Evolutionary conservation across 2,329 filamentous ascomycete species (phyloP).

Genomic region (Moelleriella libera): DNA sequence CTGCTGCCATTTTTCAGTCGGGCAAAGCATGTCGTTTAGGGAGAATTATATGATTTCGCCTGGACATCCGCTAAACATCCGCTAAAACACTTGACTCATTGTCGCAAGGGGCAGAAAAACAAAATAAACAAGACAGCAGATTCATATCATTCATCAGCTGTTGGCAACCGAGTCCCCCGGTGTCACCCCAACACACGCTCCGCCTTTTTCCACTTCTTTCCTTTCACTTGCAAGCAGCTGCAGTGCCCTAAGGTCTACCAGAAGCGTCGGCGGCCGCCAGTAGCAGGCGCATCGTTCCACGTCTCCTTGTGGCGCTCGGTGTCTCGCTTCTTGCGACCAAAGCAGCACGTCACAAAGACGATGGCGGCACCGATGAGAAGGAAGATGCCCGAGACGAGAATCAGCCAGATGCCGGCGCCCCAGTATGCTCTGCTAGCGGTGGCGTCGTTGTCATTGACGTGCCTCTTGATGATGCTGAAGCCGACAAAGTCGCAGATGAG

Average conservation of each 20-base stretch:
- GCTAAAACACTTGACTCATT: neutral
- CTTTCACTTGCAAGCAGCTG: neutral
- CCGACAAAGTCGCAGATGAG: slow-evolving; percentile 41
- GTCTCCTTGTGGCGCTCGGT: slow-evolving; percentile 11
- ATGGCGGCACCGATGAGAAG: slow-evolving; percentile 40
- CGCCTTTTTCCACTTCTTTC: too few relatives aligned
- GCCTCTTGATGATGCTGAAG: slow-evolving; percentile 37
- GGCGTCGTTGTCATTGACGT: slow-evolving; percentile 34
- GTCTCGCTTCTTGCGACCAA: slow-evolving; percentile 24
- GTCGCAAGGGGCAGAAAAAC: neutral
- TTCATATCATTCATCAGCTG: too few relatives aligned
- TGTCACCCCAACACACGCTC: too few relatives aligned
- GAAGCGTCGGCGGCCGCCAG: slow-evolving; percentile 5
- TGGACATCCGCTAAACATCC: too few relatives aligned
- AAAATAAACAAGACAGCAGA: too few relatives aligned
- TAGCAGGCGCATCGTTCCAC: slow-evolving; percentile 7
- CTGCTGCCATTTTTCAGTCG: too few relatives aligned
- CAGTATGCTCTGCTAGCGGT: slow-evolving; percentile 28
- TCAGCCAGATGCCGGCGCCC: slow-evolving; percentile 42
- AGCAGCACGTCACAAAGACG: slow-evolving; percentile 49
- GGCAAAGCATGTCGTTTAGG: too few relatives aligned
- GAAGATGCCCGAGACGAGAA: slow-evolving; percentile 39
- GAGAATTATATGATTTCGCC: too few relatives aligned
- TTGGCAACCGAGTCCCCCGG: too few relatives aligned
- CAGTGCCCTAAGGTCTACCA: slow-evolving; percentile 5